phyloP scores from a whole-genome alignment of 2,329 filamentous ascomycete genomes.

The Fusarium sp. region DNA sequence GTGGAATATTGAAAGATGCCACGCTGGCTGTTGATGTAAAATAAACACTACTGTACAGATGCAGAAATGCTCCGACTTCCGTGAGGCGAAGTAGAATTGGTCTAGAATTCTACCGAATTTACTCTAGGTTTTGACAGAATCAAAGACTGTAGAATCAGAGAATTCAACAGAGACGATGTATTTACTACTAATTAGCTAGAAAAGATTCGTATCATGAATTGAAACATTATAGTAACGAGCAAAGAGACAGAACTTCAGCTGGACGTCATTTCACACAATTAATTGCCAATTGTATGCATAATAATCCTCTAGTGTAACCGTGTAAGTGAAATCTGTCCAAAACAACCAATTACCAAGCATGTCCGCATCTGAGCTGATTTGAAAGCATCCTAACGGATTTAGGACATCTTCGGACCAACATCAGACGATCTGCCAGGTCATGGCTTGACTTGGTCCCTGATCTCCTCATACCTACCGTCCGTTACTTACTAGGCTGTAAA shows the following conservation, averaged over 20 bases:
- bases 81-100: conserved; percentile 33
- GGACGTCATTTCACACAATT: neutral
- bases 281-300: neutral
- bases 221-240: neutral
- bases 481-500: no score
- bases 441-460: neutral
- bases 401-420: conserved; percentile 15
- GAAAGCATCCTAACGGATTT: conserved; percentile 22
- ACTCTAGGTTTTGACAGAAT: neutral
- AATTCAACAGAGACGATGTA: neutral
- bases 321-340: conserved; percentile 38
- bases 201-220: neutral
- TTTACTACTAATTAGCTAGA: neutral
- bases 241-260: neutral
- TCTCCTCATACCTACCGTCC: neutral
- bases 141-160: no score
- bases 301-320: neutral
- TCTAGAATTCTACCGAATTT: conserved; percentile 23
- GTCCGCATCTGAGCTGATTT: conserved; percentile 30
- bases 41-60: neutral
- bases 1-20: conserved; percentile 38
- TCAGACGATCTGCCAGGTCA: conserved; percentile 26
- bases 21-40: conserved; percentile 42
- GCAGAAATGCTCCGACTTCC: conserved; percentile 23
- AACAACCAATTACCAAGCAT: conserved; percentile 30